These are phyloP conservation scores for Piper longum DNA, from an alignment of 164 flowering plant genomes.

Conservation along the genomic window DNA sequence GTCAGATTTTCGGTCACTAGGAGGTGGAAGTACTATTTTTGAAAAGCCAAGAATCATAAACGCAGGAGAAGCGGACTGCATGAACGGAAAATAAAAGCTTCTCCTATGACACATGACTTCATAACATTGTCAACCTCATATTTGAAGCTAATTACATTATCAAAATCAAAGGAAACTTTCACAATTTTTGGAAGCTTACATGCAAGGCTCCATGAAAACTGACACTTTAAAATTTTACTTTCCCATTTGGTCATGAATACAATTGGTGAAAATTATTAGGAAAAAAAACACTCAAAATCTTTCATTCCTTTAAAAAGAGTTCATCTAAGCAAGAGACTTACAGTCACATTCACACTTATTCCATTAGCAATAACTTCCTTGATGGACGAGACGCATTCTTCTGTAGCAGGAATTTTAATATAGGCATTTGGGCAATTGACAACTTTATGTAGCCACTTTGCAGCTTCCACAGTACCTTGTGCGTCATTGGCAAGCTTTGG, in stretches of 20 bases:
- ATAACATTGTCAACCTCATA: background rate
- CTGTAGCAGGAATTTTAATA: constrained; percentile 97
- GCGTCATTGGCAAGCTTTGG: constrained; percentile 88
- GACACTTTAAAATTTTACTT: too few species aligned
- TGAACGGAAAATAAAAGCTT: background rate
- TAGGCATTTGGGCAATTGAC: constrained; percentile 81
- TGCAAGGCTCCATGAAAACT: background rate
- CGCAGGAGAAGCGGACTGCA: too few species aligned
- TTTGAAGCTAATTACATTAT: background rate
- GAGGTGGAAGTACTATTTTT: background rate
- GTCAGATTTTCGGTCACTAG: background rate
- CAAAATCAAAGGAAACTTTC: background rate
- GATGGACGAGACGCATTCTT: constrained; percentile 78
- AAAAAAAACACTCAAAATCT: background rate
- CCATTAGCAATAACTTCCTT: constrained; percentile 71
- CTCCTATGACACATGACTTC: background rate
- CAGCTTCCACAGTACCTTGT: constrained; percentile 86
- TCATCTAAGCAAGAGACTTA: constrained; percentile 24
- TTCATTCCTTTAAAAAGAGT: background rate
- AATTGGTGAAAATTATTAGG: too few species aligned
- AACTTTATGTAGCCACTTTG: constrained; percentile 79
- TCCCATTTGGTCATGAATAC: background rate
- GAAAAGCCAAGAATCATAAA: too few species aligned
- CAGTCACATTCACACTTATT: constrained; percentile 96
- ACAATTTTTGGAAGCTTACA: background rate